Percentiles rank a stretch among this genome's conserved stretches.
Evolutionary conservation across 441 rosid genomes (phyloP).

Genomic region (Francoa sonchifolia): DNA sequence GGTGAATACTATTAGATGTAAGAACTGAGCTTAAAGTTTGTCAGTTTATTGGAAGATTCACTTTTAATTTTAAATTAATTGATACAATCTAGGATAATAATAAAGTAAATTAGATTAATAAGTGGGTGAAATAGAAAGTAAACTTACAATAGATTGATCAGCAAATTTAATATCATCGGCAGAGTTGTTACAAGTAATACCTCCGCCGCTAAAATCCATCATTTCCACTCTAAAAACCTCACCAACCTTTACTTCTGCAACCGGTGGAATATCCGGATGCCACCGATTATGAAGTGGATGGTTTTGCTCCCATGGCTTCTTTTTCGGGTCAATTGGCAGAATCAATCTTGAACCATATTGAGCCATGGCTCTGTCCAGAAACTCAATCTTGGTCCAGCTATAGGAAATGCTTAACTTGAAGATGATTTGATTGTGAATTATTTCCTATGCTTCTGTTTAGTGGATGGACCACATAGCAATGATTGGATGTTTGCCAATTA

Average conservation of each 20-base stretch:
- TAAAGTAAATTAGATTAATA: no score
- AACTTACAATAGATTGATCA: slow-evolving; percentile 31
- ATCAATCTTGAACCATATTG: slow-evolving; percentile 32
- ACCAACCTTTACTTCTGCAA: slow-evolving; percentile 26
- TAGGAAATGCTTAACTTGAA: no score
- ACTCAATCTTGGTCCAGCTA: neutral
- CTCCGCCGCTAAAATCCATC: slow-evolving; percentile 44
- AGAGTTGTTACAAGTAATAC: slow-evolving; percentile 27
- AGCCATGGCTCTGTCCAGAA: slow-evolving; percentile 15
- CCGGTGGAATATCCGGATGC: slow-evolving; percentile 52
- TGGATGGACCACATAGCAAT: no score
- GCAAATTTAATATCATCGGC: slow-evolving; percentile 40
- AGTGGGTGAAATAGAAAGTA: neutral
- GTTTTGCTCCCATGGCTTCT: slow-evolving; percentile 58
- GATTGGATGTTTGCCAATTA: no score
- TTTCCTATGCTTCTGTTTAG: no score
- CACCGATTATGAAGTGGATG: slow-evolving; percentile 52
- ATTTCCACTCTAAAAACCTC: slow-evolving; percentile 48
- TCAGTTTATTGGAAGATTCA: no score
- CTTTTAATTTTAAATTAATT: no score
- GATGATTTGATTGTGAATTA: no score
- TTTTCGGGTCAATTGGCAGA: slow-evolving; percentile 59
- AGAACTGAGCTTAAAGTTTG: no score
- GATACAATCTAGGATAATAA: no score
- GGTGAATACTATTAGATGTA: no score